Conservation (phyloP, 345 rosid genomes). For the Acer negundo region DNA sequence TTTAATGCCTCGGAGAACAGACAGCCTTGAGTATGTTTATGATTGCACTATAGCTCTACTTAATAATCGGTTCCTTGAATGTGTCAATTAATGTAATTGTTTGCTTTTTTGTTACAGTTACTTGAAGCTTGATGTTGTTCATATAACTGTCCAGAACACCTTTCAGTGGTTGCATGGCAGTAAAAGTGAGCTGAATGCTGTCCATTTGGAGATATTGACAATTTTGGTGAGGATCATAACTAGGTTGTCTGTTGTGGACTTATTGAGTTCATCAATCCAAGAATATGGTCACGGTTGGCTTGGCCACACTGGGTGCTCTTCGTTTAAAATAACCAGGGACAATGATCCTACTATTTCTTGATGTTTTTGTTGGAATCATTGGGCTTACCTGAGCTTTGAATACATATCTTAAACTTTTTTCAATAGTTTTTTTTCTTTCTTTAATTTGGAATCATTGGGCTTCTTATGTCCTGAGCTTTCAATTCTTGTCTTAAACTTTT, state of each 20-base stretch:
- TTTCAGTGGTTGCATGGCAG: slow-evolving; percentile 84
- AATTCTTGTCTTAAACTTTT: neutral
- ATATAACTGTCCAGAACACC: slow-evolving; percentile 79
- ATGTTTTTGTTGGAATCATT: neutral
- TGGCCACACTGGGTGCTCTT: neutral
- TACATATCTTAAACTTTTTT: neutral
- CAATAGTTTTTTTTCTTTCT: neutral
- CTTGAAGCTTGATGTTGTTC: slow-evolving; percentile 94
- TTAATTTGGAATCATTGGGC: neutral
- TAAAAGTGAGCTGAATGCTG: slow-evolving; percentile 75
- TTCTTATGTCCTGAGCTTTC: neutral
- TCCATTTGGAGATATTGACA: slow-evolving; percentile 80
- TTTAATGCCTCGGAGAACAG: slow-evolving; percentile 91
- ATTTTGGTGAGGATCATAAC: slow-evolving; percentile 64
- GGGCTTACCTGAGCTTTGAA: neutral
- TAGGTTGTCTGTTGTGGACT: neutral
- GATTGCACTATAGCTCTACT: slow-evolving; percentile 18
- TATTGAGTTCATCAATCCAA: slow-evolving; percentile 11
- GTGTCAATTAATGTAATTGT: slow-evolving; percentile 16
- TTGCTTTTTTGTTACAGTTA: slow-evolving; percentile 54
- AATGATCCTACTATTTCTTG: neutral
- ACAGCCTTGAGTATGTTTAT: slow-evolving; percentile 82
- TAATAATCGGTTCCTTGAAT: neutral
- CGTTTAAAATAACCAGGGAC: neutral
- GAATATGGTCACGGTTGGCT: slow-evolving; percentile 1